phyloP scores from a whole-genome alignment of 208 protist species.

The Acanthamoeba royreba region DNA sequence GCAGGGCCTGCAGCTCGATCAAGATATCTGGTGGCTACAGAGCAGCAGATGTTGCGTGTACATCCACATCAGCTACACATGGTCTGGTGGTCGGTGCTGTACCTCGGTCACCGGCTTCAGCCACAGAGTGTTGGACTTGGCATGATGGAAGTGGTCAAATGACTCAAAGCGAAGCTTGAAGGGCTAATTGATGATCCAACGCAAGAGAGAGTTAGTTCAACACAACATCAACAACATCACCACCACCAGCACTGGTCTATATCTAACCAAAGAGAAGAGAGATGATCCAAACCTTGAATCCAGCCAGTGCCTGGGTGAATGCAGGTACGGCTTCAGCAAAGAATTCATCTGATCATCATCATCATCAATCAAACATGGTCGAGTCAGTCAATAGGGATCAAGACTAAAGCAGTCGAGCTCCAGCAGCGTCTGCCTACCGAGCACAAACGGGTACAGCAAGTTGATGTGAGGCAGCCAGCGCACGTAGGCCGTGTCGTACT shows the following conservation, averaged over 20 bases:
- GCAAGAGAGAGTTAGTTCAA: neutral
- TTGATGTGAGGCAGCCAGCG: constrained; percentile 59
- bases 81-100: neutral
- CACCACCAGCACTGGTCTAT: too few species aligned
- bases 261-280: neutral
- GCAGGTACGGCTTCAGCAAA: neutral
- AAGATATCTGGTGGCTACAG: neutral
- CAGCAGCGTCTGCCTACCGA: too few species aligned
- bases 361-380: too few species aligned
- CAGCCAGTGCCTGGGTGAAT: neutral
- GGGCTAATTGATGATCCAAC: neutral
- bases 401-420: too few species aligned
- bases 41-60: neutral
- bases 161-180: constrained; percentile 9
- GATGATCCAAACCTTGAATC: neutral
- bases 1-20: neutral
- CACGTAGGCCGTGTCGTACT: constrained; percentile 21
- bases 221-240: too few species aligned
- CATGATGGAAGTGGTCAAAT: neutral
- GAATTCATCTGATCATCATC: too few species aligned
- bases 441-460: constrained; percentile 54
- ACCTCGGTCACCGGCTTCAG: constrained; percentile 17
- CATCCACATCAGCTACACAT: too few species aligned
- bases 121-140: constrained; percentile 37
- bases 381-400: too few species aligned